Conservation (phyloP, 257 asterid species). For the Solanum paucissectum region DNA sequence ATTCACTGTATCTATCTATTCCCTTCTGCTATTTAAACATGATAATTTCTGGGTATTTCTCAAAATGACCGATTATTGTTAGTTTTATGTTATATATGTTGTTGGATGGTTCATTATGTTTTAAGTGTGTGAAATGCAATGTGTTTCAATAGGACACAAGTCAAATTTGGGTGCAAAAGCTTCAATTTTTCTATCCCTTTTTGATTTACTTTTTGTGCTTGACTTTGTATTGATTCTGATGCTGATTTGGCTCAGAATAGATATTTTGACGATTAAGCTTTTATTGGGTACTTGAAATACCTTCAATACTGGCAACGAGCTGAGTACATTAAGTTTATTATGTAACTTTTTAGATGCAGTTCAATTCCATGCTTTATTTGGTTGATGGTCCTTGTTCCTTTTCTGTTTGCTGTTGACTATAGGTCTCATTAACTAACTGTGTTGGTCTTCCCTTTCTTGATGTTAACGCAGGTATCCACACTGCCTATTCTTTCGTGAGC, state of each 20-base stretch:
- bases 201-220: background rate
- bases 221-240: background rate
- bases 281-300: conserved; percentile 81
- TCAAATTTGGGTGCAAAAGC: background rate
- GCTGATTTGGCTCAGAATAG: conserved; percentile 96
- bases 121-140: background rate
- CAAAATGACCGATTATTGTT: background rate
- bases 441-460: background rate
- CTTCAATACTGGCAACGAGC: conserved; percentile 96
- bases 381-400: background rate
- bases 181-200: background rate
- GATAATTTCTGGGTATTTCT: background rate
- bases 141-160: background rate
- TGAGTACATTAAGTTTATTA: conserved; percentile 72
- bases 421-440: background rate
- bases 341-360: conserved; percentile 25
- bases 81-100: background rate
- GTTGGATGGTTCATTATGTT: background rate
- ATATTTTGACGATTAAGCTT: conserved; percentile 90
- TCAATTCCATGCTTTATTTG: background rate
- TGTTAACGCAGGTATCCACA: conserved; percentile 68
- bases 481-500: conserved; percentile 85
- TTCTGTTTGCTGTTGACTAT: background rate
- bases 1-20: conserved; percentile 40
- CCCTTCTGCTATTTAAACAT: background rate